Conservation (phyloP, 768 basidiomycete species). For the Amanita brunnescens region DNA sequence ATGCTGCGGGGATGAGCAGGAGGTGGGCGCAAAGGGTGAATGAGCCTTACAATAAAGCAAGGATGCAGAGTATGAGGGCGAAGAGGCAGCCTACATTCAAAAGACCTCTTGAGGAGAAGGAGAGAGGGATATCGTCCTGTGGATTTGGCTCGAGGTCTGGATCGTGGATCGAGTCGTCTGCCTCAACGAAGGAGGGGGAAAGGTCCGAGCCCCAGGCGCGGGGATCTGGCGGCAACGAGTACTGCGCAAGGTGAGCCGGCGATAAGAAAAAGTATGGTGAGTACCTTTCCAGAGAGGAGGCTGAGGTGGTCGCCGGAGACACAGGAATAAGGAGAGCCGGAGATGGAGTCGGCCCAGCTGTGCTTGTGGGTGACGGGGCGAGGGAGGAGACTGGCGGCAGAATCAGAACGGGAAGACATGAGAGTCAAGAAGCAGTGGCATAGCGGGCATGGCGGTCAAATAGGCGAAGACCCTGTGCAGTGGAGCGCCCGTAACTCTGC, state of each 20-base stretch:
- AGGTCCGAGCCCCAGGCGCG: conserved; percentile 57
- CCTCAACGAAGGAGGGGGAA: conserved; percentile 44
- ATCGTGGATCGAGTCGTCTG: conserved; percentile 69
- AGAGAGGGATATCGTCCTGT: conserved; percentile 26
- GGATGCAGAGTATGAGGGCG: conserved; percentile 37
- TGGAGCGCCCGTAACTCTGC: not conserved
- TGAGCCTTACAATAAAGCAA: conserved; percentile 57
- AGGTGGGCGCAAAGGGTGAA: not conserved
- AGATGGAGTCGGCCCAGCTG: conserved; percentile 29
- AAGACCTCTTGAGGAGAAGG: conserved; percentile 53
- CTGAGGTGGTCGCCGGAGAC: conserved; percentile 31
- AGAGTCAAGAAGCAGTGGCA: conserved; percentile 3
- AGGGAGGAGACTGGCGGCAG: conserved; percentile 24
- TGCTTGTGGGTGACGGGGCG: conserved; percentile 28
- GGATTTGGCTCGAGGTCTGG: conserved; percentile 33
- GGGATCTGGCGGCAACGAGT: conserved; percentile 57
- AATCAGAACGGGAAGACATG: conserved; percentile 24
- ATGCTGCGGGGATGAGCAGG: conserved; percentile 21
- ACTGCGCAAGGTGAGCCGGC: too few species aligned
- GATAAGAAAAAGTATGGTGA: too few species aligned
- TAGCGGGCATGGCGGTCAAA: too few species aligned
- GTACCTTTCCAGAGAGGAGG: conserved; percentile 38
- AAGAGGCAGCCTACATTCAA: conserved; percentile 66
- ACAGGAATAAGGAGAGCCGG: conserved; percentile 32
- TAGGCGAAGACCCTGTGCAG: not conserved